Conservation (phyloP, 768 basidiomycete genomes). For the Lenzites betulinus region DNA sequence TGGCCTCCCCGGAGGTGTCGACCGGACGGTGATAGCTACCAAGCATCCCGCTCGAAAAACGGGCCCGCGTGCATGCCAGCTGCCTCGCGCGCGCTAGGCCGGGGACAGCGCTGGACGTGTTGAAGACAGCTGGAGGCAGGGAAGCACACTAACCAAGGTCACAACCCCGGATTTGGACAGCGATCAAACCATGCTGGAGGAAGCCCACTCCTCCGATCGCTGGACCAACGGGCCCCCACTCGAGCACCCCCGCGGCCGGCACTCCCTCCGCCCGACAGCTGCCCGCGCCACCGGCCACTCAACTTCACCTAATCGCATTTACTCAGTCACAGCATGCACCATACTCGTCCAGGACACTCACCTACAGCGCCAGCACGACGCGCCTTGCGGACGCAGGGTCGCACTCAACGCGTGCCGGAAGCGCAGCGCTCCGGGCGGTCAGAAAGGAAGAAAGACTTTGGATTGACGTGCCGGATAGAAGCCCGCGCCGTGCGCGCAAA, state of each 20-base stretch:
- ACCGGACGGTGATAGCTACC: too few relatives aligned
- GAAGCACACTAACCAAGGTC: neutral
- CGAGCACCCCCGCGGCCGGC: conserved; percentile 1
- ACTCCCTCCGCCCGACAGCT: neutral
- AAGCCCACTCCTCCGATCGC: neutral
- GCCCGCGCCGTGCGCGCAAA: neutral
- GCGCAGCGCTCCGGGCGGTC: neutral
- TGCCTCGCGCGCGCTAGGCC: too few relatives aligned
- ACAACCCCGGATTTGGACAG: neutral
- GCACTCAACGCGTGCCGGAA: neutral
- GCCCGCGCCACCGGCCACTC: neutral
- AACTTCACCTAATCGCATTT: neutral
- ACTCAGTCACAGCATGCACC: neutral
- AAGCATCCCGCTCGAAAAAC: too few relatives aligned
- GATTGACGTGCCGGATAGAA: conserved; percentile 13
- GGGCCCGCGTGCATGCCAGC: too few relatives aligned
- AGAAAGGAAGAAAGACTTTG: neutral
- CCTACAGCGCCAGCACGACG: neutral
- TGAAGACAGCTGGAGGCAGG: neutral
- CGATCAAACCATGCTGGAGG: neutral
- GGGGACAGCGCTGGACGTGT: neutral
- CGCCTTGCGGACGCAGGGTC: neutral
- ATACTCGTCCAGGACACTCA: neutral
- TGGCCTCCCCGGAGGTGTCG: too few relatives aligned
- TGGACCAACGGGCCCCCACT: conserved; percentile 7